Evolutionary conservation across 2,329 filamentous ascomycete species (phyloP).

Genomic region (Daldinia eschscholtzii): DNA sequence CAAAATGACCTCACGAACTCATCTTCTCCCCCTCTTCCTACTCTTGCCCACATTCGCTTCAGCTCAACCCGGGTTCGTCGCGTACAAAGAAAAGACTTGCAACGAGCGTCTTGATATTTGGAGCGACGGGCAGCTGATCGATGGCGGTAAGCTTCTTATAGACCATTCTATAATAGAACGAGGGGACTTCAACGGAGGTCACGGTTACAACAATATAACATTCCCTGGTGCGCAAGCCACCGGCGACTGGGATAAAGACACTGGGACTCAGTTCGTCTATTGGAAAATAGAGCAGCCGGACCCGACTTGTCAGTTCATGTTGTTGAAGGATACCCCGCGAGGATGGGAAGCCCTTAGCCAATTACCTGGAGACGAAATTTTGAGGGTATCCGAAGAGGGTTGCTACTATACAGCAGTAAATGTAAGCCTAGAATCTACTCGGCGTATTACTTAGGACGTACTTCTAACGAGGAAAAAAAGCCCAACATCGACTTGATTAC

Average conservation of each 20-base stretch:
- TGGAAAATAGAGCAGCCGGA: conserved; percentile 35
- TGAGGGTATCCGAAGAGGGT: conserved; percentile 26
- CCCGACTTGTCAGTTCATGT: conserved; percentile 30
- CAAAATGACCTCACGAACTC: conserved; percentile 17
- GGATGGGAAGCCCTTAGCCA: conserved; percentile 34
- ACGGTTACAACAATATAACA: conserved; percentile 34
- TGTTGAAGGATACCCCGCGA: conserved; percentile 28
- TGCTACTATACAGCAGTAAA: conserved; percentile 36
- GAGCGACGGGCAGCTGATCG: conserved; percentile 21
- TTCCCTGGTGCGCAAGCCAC: conserved; percentile 28
- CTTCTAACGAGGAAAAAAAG: conserved; percentile 20
- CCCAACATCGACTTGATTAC: conserved; percentile 33
- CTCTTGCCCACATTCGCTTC: conserved; percentile 19
- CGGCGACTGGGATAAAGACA: conserved; percentile 15
- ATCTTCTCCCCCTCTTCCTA: conserved; percentile 16
- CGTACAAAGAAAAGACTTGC: conserved; percentile 30
- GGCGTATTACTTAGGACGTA: too few species aligned
- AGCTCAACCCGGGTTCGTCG: conserved; percentile 17
- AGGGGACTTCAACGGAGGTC: conserved; percentile 23
- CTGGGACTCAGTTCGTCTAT: conserved; percentile 30
- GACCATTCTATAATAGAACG: conserved; percentile 28
- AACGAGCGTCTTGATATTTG: conserved; percentile 27
- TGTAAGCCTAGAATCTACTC: conserved; percentile 17
- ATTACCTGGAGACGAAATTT: conserved; percentile 29
- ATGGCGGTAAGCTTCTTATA: conserved; percentile 22